These are phyloP conservation scores for Penicillium sp. DNA, from an alignment of 2,329 filamentous ascomycete species.

Conservation along the genomic window DNA sequence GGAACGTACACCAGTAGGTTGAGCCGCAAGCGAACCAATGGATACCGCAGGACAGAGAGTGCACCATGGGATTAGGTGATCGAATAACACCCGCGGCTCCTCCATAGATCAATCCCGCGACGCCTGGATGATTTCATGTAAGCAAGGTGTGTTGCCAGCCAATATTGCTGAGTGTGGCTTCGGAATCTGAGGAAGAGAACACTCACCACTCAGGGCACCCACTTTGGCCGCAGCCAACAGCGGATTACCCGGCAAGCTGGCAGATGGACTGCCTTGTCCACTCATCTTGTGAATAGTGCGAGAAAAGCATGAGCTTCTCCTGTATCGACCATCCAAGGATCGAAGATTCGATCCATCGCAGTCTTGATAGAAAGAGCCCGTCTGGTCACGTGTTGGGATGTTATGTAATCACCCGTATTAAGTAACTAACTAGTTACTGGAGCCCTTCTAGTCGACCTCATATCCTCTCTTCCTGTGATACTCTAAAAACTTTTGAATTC, in stretches of 20 bases:
- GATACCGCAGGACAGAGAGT: constrained; percentile 72
- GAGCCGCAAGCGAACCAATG: constrained; percentile 83
- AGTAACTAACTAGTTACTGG: too few species aligned
- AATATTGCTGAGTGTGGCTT: not conserved
- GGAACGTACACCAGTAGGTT: constrained; percentile 73
- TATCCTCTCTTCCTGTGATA: not conserved
- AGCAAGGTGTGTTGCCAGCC: constrained; percentile 6
- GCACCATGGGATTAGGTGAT: constrained; percentile 69
- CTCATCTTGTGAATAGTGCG: constrained; percentile 37
- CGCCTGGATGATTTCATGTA: constrained; percentile 22
- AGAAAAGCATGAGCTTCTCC: constrained; percentile 16
- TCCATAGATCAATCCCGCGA: constrained; percentile 67
- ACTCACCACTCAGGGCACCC: constrained; percentile 64
- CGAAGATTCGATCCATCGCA: constrained; percentile 12
- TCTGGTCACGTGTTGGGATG: constrained; percentile 14
- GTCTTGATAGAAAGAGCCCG: constrained; percentile 13
- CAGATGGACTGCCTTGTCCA: constrained; percentile 26
- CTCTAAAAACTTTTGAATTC: too few species aligned
- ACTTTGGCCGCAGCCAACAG: constrained; percentile 59
- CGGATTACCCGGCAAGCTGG: constrained; percentile 26
- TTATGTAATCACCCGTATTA: constrained; percentile 23
- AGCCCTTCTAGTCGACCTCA: not conserved
- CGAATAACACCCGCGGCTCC: constrained; percentile 74
- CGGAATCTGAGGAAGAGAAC: constrained; percentile 19
- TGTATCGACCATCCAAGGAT: constrained; percentile 11